phyloP scores from a whole-genome alignment of 352 stramenopile species.

The Pythium pyrilobum region DNA sequence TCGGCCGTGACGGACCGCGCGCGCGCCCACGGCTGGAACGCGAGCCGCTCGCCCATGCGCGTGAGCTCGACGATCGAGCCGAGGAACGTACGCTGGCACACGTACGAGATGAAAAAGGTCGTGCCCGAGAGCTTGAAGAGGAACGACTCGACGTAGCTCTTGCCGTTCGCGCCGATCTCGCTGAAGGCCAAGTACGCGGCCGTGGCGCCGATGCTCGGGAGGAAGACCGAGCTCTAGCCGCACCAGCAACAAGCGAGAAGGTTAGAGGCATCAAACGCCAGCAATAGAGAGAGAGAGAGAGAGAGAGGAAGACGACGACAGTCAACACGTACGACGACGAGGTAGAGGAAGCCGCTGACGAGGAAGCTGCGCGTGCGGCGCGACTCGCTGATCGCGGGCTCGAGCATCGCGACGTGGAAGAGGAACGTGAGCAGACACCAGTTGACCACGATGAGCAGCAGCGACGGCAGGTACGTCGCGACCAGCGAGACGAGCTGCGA shows the following conservation, averaged over 20 bases:
- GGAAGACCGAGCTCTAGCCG: conserved; percentile 75
- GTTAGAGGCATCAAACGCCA: background rate
- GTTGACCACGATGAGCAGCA: conserved; percentile 72
- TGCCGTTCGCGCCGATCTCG: conserved; percentile 42
- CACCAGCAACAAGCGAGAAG: too few species aligned
- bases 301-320: background rate
- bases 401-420: conserved; percentile 61
- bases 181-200: conserved; percentile 69
- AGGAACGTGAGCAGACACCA: conserved; percentile 68
- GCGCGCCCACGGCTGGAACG: conserved; percentile 64
- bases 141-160: conserved; percentile 74
- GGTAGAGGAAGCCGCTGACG: conserved; percentile 70
- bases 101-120: conserved; percentile 84
- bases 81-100: conserved; percentile 77
- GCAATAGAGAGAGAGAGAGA: background rate
- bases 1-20: conserved; percentile 52
- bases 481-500: conserved; percentile 53
- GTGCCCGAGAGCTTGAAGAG: conserved; percentile 75
- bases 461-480: conserved; percentile 63
- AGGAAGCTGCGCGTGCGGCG: conserved; percentile 64
- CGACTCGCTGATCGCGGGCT: conserved; percentile 63
- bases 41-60: conserved; percentile 53
- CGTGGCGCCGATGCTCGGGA: conserved; percentile 74
- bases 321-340: conserved; percentile 48
- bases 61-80: conserved; percentile 70